A percentile compares a stretch with the other conserved stretches of the same genome.
Evolutionary conservation across 2,329 filamentous ascomycete species (phyloP).

Genomic region (Chaetomium globosum): DNA sequence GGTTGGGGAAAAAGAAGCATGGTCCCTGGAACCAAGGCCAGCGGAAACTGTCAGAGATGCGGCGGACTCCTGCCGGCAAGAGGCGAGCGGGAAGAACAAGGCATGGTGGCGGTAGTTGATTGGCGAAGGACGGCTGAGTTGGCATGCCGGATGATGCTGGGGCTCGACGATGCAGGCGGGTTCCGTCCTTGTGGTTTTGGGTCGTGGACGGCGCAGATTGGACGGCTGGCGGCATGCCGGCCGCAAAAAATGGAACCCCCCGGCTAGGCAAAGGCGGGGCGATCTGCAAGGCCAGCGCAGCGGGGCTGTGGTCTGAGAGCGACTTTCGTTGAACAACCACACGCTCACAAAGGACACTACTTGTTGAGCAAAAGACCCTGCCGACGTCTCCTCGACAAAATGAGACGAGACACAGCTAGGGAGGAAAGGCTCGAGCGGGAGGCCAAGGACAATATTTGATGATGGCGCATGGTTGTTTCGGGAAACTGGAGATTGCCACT

Average conservation of each 20-base stretch:
- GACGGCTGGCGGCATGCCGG: slow-evolving; percentile 25
- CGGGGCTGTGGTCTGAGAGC: slow-evolving; percentile 32
- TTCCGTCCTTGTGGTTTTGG: slow-evolving; percentile 35
- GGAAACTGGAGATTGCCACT: slow-evolving; percentile 20
- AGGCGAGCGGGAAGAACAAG: slow-evolving; percentile 26
- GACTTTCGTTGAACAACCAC: slow-evolving; percentile 2
- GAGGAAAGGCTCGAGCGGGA: not conserved
- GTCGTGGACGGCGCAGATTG: slow-evolving; percentile 39
- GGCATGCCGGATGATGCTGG: slow-evolving; percentile 33
- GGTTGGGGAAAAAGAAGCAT: not conserved
- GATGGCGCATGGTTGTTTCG: slow-evolving; percentile 19
- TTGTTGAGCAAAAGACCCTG: not conserved
- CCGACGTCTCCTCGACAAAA: slow-evolving; percentile 10
- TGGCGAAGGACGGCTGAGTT: slow-evolving; percentile 34
- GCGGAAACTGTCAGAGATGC: slow-evolving; percentile 10
- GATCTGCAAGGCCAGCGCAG: slow-evolving; percentile 39
- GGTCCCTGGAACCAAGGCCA: not conserved
- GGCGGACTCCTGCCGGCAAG: slow-evolving; percentile 8
- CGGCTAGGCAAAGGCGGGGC: slow-evolving; percentile 30
- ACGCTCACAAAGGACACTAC: not conserved
- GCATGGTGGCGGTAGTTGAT: slow-evolving; percentile 35
- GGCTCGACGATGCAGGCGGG: slow-evolving; percentile 31
- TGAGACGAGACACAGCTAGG: slow-evolving; percentile 2
- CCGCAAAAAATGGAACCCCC: slow-evolving; percentile 32
- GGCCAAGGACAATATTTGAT: slow-evolving; percentile 11